Base-by-base conservation (phyloP, 208 protist genomes). In the Trypanosomatidae sp. region DNA sequence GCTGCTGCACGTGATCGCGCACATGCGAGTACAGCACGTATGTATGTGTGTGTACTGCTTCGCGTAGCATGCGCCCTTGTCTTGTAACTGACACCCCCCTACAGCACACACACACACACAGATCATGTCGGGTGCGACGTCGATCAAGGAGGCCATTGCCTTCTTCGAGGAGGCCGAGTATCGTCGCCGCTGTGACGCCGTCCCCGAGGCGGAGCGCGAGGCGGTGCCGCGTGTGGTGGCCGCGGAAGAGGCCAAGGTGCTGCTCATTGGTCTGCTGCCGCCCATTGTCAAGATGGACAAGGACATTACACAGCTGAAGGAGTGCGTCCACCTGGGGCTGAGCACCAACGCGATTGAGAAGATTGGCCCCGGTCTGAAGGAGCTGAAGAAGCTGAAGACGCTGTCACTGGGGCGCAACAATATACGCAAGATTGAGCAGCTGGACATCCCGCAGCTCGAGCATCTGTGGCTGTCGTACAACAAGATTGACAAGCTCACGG, bases 381-480 rank as follows among this genome's bases (percentile, higher is more conserved):
- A 94, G 39, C 43, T 97, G 28, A 89, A 89, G 55, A 85, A 89
- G 21, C 50, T 97, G 1, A 88, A 94, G 65, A 82, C 96, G 15
- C 63, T 98, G 3, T 97, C 90, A 5, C 76, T 98, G 5, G 88
- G 83, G 10, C 75, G 95, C 30, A 98, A 98, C 71, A 63, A 52
- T 27, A 94, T 98, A 43, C 96, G 96, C 42, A 96, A 96, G 67
- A 53, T 98, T 21, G 90, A 97, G 71, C 88, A 95, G 48, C 74
- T 98, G 4, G 93, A 98, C 48, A 54, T 88, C 20, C 79, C 71
- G 16, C 89, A 92, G 43, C 71, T 98, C n/a, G 64, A 95, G 62
- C 75, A 97, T 67, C 68, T 98, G 21, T 97, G 93, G 95, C 53
- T 96, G 1, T 96, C 89, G 8, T 97, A 97, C 67, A 98, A 98